A percentile compares a stretch with the other conserved stretches of the same genome.
Evolutionary conservation across 1,284 basidiomycete genomes (phyloP).

Genomic region (Ustilago tritici): DNA sequence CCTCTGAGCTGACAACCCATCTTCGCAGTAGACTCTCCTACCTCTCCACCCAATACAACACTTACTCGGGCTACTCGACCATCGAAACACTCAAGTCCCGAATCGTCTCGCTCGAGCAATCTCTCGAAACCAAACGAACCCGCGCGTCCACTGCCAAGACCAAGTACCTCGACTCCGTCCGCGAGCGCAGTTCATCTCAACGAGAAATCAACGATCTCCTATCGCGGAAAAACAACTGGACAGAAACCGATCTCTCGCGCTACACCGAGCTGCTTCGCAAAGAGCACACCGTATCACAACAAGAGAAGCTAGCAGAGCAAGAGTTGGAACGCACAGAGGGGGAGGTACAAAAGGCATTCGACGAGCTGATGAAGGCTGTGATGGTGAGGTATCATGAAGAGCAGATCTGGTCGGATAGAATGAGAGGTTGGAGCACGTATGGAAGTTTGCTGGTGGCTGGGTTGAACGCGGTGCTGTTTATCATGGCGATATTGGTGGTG

Average conservation of each 20-base stretch:
- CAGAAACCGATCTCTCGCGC: constrained; percentile 54
- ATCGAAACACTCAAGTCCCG: constrained; percentile 53
- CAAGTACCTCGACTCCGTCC: constrained; percentile 54
- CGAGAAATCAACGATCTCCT: constrained; percentile 64
- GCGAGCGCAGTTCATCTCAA: constrained; percentile 51
- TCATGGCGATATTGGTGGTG: constrained; percentile 64
- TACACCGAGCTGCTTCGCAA: constrained; percentile 63
- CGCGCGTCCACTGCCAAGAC: constrained; percentile 31
- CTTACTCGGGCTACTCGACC: constrained; percentile 55
- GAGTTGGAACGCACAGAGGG: constrained; percentile 54
- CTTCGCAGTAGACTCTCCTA: constrained; percentile 31
- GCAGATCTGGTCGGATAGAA: constrained; percentile 66
- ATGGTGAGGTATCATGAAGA: constrained; percentile 68
- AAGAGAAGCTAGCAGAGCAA: constrained; percentile 50
- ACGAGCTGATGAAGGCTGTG: constrained; percentile 62
- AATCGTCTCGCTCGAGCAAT: constrained; percentile 34
- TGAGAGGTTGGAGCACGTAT: constrained; percentile 60
- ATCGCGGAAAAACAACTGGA: constrained; percentile 60
- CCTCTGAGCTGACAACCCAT: constrained; percentile 1
- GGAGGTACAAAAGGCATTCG: constrained; percentile 56
- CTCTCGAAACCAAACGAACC: constrained; percentile 19
- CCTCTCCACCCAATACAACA: constrained; percentile 56
- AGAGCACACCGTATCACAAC: constrained; percentile 57
- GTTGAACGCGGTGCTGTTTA: constrained; percentile 65
- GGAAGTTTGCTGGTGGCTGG: constrained; percentile 60